Evolutionary conservation across 2,329 filamentous ascomycete genomes (phyloP).

Genomic region (Trichophyton equinum): DNA sequence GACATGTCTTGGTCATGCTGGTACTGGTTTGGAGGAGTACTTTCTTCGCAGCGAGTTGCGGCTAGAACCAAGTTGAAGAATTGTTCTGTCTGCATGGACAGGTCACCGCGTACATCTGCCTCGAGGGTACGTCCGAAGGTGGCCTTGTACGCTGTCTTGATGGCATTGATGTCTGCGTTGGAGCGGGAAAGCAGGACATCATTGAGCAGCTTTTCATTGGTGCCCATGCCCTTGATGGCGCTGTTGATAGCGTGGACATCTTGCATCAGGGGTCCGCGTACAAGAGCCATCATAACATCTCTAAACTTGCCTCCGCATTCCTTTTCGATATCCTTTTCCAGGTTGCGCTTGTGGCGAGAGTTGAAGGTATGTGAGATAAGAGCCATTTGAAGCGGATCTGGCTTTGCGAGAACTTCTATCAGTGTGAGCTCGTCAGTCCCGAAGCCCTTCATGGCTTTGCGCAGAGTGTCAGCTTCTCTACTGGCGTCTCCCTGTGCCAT

Average conservation of each 20-base stretch:
- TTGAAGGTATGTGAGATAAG: constrained; percentile 51
- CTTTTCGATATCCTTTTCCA: constrained; percentile 59
- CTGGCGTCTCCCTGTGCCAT: constrained; percentile 53
- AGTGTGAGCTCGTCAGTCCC: constrained; percentile 66
- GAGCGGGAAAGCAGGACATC: constrained; percentile 71
- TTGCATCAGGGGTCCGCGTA: constrained; percentile 62
- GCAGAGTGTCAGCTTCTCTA: constrained; percentile 53
- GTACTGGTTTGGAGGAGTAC: constrained; percentile 57
- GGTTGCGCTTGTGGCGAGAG: constrained; percentile 47
- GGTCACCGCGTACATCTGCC: constrained; percentile 59
- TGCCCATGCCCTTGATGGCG: constrained; percentile 67
- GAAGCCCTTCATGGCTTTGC: constrained; percentile 74
- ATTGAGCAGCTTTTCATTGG: constrained; percentile 74
- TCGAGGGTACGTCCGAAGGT: constrained; percentile 57
- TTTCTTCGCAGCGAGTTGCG: constrained; percentile 65
- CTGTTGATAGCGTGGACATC: constrained; percentile 60
- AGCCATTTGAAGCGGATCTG: constrained; percentile 61
- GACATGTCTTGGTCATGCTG: constrained; percentile 64
- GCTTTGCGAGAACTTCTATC: constrained; percentile 52
- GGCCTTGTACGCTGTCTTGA: constrained; percentile 65
- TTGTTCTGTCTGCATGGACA: constrained; percentile 73
- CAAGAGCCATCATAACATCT: constrained; percentile 54
- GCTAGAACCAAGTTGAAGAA: constrained; percentile 74
- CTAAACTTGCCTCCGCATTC: constrained; percentile 64
- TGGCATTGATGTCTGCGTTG: constrained; percentile 78